A percentile compares a stretch with the other conserved stretches of the same genome.
Evolutionary conservation across 1,284 basidiomycete species (phyloP).

Genomic region (Anthracocystis setariae): DNA sequence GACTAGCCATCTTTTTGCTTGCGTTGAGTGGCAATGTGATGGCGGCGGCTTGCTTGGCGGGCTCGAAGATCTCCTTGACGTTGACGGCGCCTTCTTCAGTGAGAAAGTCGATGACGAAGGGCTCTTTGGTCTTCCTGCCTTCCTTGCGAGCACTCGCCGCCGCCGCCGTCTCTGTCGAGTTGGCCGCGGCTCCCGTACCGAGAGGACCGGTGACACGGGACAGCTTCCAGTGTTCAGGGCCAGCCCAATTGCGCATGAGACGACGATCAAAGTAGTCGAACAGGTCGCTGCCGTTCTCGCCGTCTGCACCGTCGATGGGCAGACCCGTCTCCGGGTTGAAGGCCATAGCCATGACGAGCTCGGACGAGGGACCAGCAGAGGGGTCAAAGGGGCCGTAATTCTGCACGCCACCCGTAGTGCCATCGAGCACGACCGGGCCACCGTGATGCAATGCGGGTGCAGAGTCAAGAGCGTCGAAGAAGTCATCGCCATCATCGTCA

Average conservation of each 20-base stretch:
- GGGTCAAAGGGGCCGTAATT: conserved; percentile 45
- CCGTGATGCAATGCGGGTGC: conserved; percentile 37
- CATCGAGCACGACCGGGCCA: conserved; percentile 40
- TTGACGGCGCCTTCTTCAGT: conserved; percentile 74
- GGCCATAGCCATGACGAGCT: conserved; percentile 85
- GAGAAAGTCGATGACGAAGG: conserved; percentile 88
- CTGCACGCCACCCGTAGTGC: conserved; percentile 31
- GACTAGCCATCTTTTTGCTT: conserved; percentile 68
- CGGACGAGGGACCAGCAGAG: conserved; percentile 69
- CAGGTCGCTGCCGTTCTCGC: conserved; percentile 45
- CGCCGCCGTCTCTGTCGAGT: conserved; percentile 18
- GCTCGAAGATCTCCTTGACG: conserved; percentile 81
- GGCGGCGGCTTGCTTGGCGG: conserved; percentile 58
- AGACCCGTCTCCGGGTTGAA: conserved; percentile 60
- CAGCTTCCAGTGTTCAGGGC: conserved; percentile 98
- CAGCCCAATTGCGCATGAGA: conserved; percentile 94
- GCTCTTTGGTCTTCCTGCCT: conserved; percentile 72
- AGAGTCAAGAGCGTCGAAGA: conserved; percentile 66
- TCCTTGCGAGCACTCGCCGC: conserved; percentile 27
- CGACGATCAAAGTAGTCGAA: conserved; percentile 94
- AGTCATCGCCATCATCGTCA: conserved; percentile 61
- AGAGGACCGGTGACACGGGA: conserved; percentile 42
- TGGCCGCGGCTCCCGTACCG: conserved; percentile 26
- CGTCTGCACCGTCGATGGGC: conserved; percentile 37
- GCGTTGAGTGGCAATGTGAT: conserved; percentile 69